These are phyloP conservation scores for Westerdykella aurantiaca DNA, from an alignment of 2,329 filamentous ascomycete species.

Conservation along the genomic window DNA sequence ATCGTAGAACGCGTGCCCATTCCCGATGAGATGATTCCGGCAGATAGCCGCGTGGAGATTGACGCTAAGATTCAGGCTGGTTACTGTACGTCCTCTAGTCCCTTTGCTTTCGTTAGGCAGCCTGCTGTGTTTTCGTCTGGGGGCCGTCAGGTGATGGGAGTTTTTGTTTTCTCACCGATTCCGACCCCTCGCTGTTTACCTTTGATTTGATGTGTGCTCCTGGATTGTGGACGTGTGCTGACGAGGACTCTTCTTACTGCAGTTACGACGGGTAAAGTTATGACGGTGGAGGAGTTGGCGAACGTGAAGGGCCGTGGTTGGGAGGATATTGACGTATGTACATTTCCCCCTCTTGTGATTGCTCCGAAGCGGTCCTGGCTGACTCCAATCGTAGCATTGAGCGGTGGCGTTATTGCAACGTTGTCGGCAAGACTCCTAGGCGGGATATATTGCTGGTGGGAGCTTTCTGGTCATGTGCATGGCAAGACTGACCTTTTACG, in stretches of 20 bases:
- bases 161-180: neutral
- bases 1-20: slow-evolving; percentile 88
- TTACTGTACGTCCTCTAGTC: slow-evolving; percentile 53
- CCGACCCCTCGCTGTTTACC: neutral
- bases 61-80: slow-evolving; percentile 96
- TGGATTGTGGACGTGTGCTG: slow-evolving; percentile 8
- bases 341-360: slow-evolving; percentile 1
- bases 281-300: slow-evolving; percentile 78
- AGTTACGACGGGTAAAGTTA: slow-evolving; percentile 81
- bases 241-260: slow-evolving; percentile 9
- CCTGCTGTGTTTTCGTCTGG: no score
- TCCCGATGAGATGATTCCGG: slow-evolving; percentile 88
- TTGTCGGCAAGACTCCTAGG: neutral
- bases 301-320: slow-evolving; percentile 85
- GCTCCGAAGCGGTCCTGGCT: slow-evolving; percentile 6
- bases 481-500: no score
- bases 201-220: neutral
- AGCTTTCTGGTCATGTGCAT: no score
- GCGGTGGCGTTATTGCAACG: slow-evolving; percentile 6
- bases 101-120: no score
- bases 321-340: slow-evolving; percentile 61
- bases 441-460: neutral
- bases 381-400: slow-evolving; percentile 29
- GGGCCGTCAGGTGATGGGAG: neutral
- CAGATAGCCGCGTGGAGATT: slow-evolving; percentile 94